Conservation (phyloP, 208 protist genomes). For the Trypanosomatidae sp. region DNA sequence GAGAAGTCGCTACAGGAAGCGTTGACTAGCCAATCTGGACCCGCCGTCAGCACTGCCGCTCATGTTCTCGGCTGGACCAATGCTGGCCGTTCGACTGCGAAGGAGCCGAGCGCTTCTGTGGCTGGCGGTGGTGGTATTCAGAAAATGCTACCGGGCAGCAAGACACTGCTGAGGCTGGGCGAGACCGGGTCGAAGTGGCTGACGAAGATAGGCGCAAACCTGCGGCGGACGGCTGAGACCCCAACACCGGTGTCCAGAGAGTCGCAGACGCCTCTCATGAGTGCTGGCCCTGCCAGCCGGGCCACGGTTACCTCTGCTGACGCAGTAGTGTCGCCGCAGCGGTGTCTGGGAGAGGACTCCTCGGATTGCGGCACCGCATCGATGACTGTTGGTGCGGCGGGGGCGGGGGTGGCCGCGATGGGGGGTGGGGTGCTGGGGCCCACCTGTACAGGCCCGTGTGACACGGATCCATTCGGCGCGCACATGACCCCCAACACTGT, state of each 20-base stretch:
- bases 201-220: conserved; percentile 14
- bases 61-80: background rate
- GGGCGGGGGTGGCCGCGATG: background rate
- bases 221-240: conserved; percentile 6
- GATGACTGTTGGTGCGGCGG: background rate
- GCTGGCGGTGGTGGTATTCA: conserved; percentile 13
- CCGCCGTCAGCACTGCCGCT: background rate
- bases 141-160: conserved; percentile 22
- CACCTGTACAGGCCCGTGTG: background rate
- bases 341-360: background rate
- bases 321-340: background rate
- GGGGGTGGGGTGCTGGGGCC: background rate
- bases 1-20: conserved; percentile 26
- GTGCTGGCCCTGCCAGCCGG: background rate
- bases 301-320: background rate
- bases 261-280: background rate
- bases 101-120: background rate
- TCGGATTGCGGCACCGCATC: background rate
- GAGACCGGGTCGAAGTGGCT: conserved; percentile 31
- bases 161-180: conserved; percentile 16
- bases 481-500: background rate
- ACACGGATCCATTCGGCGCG: background rate
- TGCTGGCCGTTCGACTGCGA: background rate
- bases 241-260: conserved; percentile 6
- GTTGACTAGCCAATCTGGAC: conserved; percentile 4